Evolutionary conservation across 2,329 filamentous ascomycete species (phyloP), one percentile per base, ranked within the genome.

Genomic region (Tetracladium maxilliforme): DNA sequence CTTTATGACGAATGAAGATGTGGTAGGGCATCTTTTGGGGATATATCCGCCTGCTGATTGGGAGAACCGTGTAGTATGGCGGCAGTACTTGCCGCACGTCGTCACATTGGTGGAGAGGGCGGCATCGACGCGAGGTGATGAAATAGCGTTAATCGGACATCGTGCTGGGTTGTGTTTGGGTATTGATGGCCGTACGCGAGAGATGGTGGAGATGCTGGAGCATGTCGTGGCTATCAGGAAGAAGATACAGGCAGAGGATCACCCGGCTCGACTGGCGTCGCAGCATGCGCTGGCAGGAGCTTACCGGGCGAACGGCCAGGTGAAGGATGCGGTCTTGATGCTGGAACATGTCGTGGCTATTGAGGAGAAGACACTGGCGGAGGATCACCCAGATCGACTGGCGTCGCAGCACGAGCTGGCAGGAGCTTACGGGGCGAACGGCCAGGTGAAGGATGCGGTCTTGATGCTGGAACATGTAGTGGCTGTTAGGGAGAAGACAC

Each of bases 321-420:
- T 35, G 14, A 29, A 35, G 27, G 25, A 39, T 20, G 39, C 40
- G 11, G 21, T 43, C 11, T 14, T 14, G 19, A 27, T 42, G 15
- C 32, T 43, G 10, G 33, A 42, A 28, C 30, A 38, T 5, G 34
- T 42, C 21, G 33, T 41, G 7, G 26, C 21, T 12, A 31, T 41
- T 14, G 2, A 25, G 16, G 26, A 33, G 14, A 28, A 25, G 22
- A 30, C 16, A 11, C 31, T 38, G 6, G 23, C 25, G 8, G 30
- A 40, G 26, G 27, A 31, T 22, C 33, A 40, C 28, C 31, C 33
- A 21, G 6, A 15, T 24, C 35, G 34, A 27, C 33, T 41, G 8
- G 22, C 26, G 10, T 37, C 34, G 13, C 32, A 40, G 25, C 29
- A 40, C 11, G 29, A 4, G 15, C 26, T 33, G 16, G 35, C 33